Evolutionary conservation across 148 eudicot species (phyloP).

Genomic region (Cornus controversa): DNA sequence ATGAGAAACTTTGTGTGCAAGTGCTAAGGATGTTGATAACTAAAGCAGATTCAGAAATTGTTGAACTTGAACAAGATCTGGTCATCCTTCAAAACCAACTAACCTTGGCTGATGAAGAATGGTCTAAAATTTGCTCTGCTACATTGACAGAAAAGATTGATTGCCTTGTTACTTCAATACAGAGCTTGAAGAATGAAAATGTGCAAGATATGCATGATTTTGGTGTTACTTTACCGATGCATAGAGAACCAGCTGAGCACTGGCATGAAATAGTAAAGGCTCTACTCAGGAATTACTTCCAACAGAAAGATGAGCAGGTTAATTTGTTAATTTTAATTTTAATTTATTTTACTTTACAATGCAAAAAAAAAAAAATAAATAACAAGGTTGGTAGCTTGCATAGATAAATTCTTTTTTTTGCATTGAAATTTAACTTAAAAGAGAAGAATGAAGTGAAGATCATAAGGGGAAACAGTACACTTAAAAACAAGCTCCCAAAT

Average conservation of each 20-base stretch:
- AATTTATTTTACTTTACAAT: no score
- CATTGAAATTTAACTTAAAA: no score
- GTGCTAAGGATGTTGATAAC: constrained; percentile 42
- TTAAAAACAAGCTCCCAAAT: no score
- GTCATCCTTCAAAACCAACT: constrained; percentile 54
- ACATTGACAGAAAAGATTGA: constrained; percentile 43
- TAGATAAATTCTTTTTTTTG: no score
- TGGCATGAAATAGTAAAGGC: constrained; percentile 40
- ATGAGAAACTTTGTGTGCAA: constrained; percentile 52
- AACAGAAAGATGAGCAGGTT: constrained; percentile 44
- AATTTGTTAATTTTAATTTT: constrained; percentile 10
- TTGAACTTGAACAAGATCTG: constrained; percentile 65
- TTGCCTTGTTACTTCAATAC: constrained; percentile 32
- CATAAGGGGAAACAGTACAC: no score
- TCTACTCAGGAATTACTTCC: constrained; percentile 32
- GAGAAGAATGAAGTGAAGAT: no score
- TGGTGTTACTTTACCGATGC: constrained; percentile 15
- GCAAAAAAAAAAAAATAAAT: no score
- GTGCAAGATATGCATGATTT: constrained; percentile 14
- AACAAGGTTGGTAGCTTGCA: no score
- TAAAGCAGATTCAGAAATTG: constrained; percentile 63
- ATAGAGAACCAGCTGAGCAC: constrained; percentile 42
- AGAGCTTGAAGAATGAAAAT: constrained; percentile 30
- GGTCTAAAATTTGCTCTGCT: constrained; percentile 40
- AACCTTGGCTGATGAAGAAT: constrained; percentile 49